Base-by-base conservation (phyloP, 768 basidiomycete genomes). In the Suillus tomentosus region DNA sequence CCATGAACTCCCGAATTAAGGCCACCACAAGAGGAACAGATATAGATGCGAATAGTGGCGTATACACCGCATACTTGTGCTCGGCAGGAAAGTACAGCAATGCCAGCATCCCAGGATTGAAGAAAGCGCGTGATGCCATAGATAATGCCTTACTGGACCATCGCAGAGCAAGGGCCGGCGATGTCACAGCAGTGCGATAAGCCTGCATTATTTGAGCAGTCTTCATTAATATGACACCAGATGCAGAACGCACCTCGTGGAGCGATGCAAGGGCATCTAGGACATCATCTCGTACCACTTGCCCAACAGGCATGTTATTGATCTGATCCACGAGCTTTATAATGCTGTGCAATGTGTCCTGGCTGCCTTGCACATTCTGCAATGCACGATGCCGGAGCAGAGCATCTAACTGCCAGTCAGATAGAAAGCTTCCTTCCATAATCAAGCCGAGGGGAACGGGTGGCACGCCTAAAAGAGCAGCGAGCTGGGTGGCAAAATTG, bases 11-110 rank as follows among this genome's bases (percentile, higher is more conserved):
- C 72, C 87, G 84, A 27, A 93, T 66, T 13, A 90, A 80, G 1
- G 92, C 87, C 3, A 92, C 87, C 11, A 95, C 64, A 61, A 98
- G 75, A 6, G 96, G 95, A 36, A 96, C 89, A 3, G 92, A 82
- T 8, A 95, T 85, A 56, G 94, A 95, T 2, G 94, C 96, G 74
- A 99, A 98, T 40, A 99, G 77, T 0, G 97, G 96, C 0, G 94
- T 90, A 74, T 99, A 99, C 10, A 99, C 94, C 2, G 96, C 96
- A 74, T 95, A 96, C 73, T 92, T 98, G 80, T 99, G 97, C 73
- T 99, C 97, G 22, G 94, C 89, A 24, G 97, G 97, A 78, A 99
- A 99, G 77, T 99, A 99, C 24, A 99, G 82, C 72, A 98, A 78
- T 15, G 94, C 95, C 69, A 99, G 79, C 95, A 99, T 97, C 22